Evolutionary conservation across 768 basidiomycete species (phyloP), one percentile per base, ranked within the genome.

Genomic region (Mycena haematopus): DNA sequence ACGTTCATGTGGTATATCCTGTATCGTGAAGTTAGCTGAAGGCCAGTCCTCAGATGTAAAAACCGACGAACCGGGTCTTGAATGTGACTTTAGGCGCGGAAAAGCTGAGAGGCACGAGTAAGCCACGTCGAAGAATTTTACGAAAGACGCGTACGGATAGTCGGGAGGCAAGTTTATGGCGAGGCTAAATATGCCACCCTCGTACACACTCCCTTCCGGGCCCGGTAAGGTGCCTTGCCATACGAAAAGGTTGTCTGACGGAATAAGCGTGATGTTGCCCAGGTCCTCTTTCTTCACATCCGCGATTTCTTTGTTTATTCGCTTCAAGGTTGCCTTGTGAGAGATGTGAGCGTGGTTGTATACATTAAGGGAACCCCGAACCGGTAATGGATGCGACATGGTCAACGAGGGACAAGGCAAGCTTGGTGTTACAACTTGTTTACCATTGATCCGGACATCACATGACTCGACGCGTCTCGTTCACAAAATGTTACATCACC

Each of bases 1-100:
- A 84, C 84, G 62, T 95, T 94, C 91, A 93, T 92, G 70, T 95
- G 92, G 69, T 94, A 94, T 72, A 93, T 92, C 69, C 91, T 92
- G 63, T 6, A 54, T 3, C 5, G 13, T n/a, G 47, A 3, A 21
- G 55, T 62, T 14, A 54, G 49, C 27, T 17, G 15, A n/a, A 33
- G 29, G 29, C 35, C 7, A 35, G 4, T 42, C 1, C 17, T 45
- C 27, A 14, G 19, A 25, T 5, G 13, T 14, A 21, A 52, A n/a
- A 14, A 22, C 15, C 6, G 11, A 70, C 84, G 65, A 67, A 88
- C 91, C 88, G 80, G 0, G 92, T 92, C 68, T 83, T 84, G 73
- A 93, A 91, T 11, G 81, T 74, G n/a, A 90, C 88, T 70, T 84
- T 86, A 9, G 92, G 92, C 1, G 92, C 89, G 22, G 90, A 86